Evolutionary conservation across 306 rosid species (phyloP).

Genomic region (Notholithocarpus densiflorus): DNA sequence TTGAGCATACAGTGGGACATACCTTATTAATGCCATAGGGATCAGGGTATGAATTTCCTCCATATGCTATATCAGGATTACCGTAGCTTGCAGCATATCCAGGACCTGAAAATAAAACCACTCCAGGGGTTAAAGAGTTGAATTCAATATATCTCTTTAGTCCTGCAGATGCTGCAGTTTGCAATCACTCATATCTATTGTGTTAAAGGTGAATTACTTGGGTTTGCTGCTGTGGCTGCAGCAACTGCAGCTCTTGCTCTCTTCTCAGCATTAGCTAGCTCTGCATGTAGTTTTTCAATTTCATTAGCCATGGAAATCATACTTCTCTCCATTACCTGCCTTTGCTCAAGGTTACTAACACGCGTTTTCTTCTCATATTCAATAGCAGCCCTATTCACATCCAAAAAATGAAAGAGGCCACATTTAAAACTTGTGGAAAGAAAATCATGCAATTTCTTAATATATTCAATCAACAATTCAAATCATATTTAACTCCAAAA

Average conservation of each 20-base stretch:
- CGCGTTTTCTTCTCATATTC: conserved; percentile 70
- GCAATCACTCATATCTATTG: conserved; percentile 1
- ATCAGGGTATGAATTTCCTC: conserved; percentile 46
- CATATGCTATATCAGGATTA: conserved; percentile 49
- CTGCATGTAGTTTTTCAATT: conserved; percentile 69
- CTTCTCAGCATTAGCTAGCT: conserved; percentile 79
- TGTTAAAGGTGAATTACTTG: conserved; percentile 40
- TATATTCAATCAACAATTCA: not conserved
- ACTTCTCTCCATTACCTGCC: conserved; percentile 55
- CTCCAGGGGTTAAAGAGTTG: conserved; percentile 1
- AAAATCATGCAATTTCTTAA: not conserved
- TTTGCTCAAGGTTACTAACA: conserved; percentile 57
- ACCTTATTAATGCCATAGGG: conserved; percentile 62
- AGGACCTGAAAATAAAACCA: conserved; percentile 42
- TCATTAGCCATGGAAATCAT: conserved; percentile 61
- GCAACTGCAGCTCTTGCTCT: conserved; percentile 62
- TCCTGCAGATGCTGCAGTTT: not conserved
- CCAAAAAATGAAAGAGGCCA: not conserved
- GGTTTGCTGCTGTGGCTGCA: conserved; percentile 43
- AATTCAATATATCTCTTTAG: conserved; percentile 4
- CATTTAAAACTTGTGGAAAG: not conserved
- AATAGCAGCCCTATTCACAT: conserved; percentile 64
- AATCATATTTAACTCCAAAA: too few relatives aligned
- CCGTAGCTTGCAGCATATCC: conserved; percentile 48
- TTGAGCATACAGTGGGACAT: not conserved